These are phyloP conservation scores for Fragaria iinumae DNA, from an alignment of 306 rosid genomes.

Conservation along the genomic window DNA sequence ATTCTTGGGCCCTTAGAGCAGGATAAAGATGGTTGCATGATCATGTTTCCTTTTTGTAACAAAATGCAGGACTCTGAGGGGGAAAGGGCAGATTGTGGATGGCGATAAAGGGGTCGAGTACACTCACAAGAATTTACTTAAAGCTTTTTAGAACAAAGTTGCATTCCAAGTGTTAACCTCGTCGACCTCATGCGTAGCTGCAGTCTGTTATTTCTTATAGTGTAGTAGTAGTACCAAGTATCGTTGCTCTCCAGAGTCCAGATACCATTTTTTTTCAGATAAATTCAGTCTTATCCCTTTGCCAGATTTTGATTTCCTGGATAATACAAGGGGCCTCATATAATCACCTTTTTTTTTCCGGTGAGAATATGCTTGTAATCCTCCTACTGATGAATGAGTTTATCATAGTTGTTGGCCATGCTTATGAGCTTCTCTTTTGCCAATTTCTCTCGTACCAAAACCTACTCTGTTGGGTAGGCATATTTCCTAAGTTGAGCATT, in stretches of 20 bases:
- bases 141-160: constrained; percentile 21
- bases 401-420: background rate
- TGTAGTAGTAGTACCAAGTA: constrained; percentile 5
- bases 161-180: constrained; percentile 14
- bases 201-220: constrained; percentile 13
- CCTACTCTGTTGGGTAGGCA: background rate
- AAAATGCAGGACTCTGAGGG: constrained; percentile 80
- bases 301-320: constrained; percentile 27
- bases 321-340: constrained; percentile 19
- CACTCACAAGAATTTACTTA: constrained; percentile 50
- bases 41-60: constrained; percentile 1
- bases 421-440: background rate
- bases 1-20: background rate
- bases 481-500: background rate
- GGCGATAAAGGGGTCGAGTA: constrained; percentile 61
- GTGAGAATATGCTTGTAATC: background rate
- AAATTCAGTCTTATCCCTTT: constrained; percentile 37
- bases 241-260: constrained; percentile 17
- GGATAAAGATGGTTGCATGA: background rate
- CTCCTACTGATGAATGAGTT: background rate
- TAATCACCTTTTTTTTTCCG: constrained; percentile 18
- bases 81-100: constrained; percentile 72
- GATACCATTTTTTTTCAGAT: constrained; percentile 21
- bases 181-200: constrained; percentile 11
- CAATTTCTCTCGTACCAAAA: background rate